phyloP scores from a whole-genome alignment of 2,329 filamentous ascomycete genomes.

The Aschersonia sp. region DNA sequence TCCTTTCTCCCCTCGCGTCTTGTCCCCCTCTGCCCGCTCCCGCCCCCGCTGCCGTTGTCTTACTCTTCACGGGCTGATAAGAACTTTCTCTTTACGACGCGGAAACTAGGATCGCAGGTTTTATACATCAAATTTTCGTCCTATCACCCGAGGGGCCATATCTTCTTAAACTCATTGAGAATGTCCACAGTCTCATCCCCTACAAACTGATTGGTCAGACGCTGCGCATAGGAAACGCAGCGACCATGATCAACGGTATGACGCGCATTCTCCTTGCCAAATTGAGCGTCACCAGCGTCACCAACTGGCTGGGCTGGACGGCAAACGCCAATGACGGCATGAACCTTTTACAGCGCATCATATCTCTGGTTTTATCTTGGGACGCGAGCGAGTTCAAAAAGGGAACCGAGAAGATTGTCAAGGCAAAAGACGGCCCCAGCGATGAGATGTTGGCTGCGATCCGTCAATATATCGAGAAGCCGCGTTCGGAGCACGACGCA shows the following conservation, averaged over 20 bases:
- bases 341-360: constrained; percentile 67
- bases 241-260: constrained; percentile 68
- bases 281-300: constrained; percentile 56
- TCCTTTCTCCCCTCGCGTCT: not conserved
- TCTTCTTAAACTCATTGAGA: constrained; percentile 55
- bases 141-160: constrained; percentile 64
- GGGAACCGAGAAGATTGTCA: constrained; percentile 49
- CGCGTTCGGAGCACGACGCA: constrained; percentile 42
- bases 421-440: constrained; percentile 38
- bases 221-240: constrained; percentile 62
- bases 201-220: constrained; percentile 62
- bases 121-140: constrained; percentile 60
- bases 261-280: constrained; percentile 63
- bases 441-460: constrained; percentile 49
- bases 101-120: constrained; percentile 46
- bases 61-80: not conserved
- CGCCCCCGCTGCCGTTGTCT: no score
- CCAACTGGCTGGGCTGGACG: constrained; percentile 67
- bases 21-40: not conserved
- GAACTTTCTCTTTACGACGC: not conserved
- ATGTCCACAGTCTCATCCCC: constrained; percentile 54
- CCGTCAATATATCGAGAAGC: constrained; percentile 37
- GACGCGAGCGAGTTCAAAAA: constrained; percentile 59
- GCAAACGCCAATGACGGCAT: constrained; percentile 61
- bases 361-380: constrained; percentile 59